phyloP scores from a whole-genome alignment of 768 basidiomycete genomes.

The Suillus plorans region DNA sequence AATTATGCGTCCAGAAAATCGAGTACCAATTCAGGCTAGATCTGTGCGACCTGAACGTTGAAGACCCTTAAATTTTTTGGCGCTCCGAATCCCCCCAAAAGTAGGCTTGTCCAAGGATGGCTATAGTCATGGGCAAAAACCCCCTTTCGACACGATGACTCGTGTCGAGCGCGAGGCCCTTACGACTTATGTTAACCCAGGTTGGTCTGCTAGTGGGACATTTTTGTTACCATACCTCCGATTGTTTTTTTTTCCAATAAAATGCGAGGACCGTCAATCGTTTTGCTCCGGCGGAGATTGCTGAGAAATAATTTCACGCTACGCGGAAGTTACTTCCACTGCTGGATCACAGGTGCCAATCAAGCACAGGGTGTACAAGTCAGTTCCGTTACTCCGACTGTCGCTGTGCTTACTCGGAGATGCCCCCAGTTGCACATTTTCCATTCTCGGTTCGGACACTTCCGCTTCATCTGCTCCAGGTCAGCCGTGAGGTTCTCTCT shows the following conservation, averaged over 20 bases:
- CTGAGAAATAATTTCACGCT: constrained; percentile 17
- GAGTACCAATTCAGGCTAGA: constrained; percentile 52
- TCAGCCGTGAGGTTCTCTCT: background rate
- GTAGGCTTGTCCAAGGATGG: constrained; percentile 24
- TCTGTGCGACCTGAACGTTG: constrained; percentile 11
- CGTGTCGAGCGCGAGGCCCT: constrained; percentile 2
- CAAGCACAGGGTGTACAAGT: constrained; percentile 1
- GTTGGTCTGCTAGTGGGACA: background rate
- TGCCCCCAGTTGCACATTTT: background rate
- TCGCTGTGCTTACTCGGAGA: constrained; percentile 2
- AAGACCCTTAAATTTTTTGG: constrained; percentile 21
- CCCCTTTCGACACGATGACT: constrained; percentile 7
- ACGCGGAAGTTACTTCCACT: constrained; percentile 5
- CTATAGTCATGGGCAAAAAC: constrained; percentile 28
- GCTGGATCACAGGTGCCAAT: background rate
- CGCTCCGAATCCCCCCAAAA: constrained; percentile 27
- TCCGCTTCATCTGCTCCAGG: constrained; percentile 15
- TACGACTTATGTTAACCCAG: constrained; percentile 4
- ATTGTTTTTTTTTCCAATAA: background rate
- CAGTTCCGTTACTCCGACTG: constrained; percentile 6
- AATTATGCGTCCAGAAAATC: constrained; percentile 39
- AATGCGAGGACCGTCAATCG: background rate
- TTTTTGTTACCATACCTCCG: constrained; percentile 1
- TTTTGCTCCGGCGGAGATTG: constrained; percentile 29
- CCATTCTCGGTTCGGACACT: constrained; percentile 24